Base-by-base conservation (phyloP, 2,329 filamentous ascomycete species). In the Eutypa lata region DNA sequence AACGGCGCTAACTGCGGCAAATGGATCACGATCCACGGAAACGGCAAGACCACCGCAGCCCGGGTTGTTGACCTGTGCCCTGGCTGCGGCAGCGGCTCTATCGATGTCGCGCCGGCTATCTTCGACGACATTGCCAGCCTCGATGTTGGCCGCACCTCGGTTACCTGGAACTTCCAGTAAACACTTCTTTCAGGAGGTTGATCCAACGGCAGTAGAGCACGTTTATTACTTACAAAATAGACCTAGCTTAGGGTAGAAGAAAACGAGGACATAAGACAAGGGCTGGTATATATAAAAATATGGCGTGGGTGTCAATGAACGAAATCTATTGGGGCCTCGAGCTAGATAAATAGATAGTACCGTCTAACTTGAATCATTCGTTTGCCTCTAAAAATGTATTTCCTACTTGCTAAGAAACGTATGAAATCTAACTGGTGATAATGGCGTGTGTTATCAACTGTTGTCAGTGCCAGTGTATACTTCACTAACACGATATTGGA, bases 61-160 rank as follows among this genome's bases (percentile, higher is more conserved):
- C 55, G 52, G 21, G 61, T 68, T 7, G 66, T 64, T 1, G 66
- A 68, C 54, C 57, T 55, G 11, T 68, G 66, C 47, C 57, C 63
- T 10, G 58, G 60, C n/a, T 68, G 66, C 24, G 43, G 46, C 6
- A 38, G 37, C 3, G 56, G 57, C 22, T 49, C 56, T 42, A 62
- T 68, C 42, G 65, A 67, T 37, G 66, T 67, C 18, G 65, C 66
- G 1, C 63, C 62, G 1, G 7, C 35, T 4, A 57, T 67, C 28
- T 68, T 66, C 49, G 10, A 57, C 22, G 3, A 58, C 21, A 44
- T 66, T 1, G 54, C 55, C 7, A 18, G 47, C 26, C 52, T 47
- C 3, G 28, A 22, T 16, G 21, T n/a, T 10, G 63, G 62, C 13
- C 56, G 58, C 10, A 53, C 65, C 46, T 2, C 50, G 5, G 61